These are phyloP conservation scores for Linum tenue DNA, from an alignment of 345 rosid species.

Conservation along the genomic window DNA sequence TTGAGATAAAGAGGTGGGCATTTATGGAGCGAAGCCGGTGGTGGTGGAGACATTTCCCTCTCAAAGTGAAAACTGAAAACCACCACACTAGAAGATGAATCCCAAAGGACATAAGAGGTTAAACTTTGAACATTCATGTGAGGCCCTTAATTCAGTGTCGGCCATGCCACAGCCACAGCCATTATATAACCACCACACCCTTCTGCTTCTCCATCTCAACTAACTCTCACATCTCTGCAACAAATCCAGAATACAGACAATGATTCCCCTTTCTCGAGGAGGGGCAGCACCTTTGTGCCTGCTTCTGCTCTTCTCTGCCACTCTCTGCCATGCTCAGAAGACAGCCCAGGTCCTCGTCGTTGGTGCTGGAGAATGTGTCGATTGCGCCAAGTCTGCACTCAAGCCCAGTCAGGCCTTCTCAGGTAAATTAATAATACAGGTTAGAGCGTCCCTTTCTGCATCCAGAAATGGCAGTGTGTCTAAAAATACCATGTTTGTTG, in stretches of 20 bases:
- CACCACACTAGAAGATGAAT: too few species aligned
- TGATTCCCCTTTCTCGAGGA: constrained; percentile 29
- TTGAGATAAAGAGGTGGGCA: not conserved
- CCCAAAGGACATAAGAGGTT: too few species aligned
- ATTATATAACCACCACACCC: constrained; percentile 8
- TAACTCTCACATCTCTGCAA: not conserved
- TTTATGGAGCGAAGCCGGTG: too few species aligned
- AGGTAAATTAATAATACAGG: constrained; percentile 24
- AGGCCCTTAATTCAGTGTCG: constrained; percentile 29
- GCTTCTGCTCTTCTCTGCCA: constrained; percentile 23
- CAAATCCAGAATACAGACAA: constrained; percentile 29
- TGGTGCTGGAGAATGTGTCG: constrained; percentile 63
- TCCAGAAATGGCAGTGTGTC: too few species aligned
- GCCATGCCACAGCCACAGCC: not conserved
- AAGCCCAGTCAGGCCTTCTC: constrained; percentile 44
- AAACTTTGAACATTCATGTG: constrained; percentile 20
- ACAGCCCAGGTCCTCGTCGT: constrained; percentile 34
- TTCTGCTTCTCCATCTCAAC: not conserved
- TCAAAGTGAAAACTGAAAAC: too few species aligned
- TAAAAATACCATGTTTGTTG: too few species aligned
- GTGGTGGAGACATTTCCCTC: too few species aligned
- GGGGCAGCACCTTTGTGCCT: constrained; percentile 37
- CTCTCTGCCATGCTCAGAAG: constrained; percentile 30
- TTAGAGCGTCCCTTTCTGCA: too few species aligned
- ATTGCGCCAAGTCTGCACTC: constrained; percentile 30